Evolutionary conservation across 1,139 yeast species (phyloP).

Genomic region (Saccharomyces pastorianus): DNA sequence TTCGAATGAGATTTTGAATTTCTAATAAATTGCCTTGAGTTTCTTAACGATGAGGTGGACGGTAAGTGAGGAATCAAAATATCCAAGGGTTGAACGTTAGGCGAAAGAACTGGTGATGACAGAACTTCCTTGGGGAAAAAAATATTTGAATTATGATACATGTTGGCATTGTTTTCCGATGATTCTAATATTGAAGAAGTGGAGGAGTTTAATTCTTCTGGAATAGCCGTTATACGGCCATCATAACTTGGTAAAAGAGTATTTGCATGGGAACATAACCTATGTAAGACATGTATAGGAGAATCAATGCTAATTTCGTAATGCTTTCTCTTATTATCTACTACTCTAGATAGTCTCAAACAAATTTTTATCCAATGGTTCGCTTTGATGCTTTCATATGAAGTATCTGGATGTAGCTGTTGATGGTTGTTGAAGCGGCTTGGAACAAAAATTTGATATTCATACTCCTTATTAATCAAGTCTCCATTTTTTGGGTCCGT

Average conservation of each 20-base stretch:
- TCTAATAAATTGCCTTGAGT: conserved; percentile 9
- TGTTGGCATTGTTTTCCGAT: background rate
- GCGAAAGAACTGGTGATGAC: conserved; percentile 43
- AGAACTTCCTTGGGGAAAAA: conserved; percentile 35
- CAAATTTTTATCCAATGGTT: conserved; percentile 97
- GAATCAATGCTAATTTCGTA: conserved; percentile 90
- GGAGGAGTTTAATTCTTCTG: conserved; percentile 7
- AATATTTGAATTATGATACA: conserved; percentile 33
- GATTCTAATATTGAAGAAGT: conserved; percentile 7
- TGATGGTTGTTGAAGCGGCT: conserved; percentile 87
- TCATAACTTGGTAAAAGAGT: conserved; percentile 44
- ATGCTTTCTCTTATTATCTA: conserved; percentile 65
- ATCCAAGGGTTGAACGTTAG: conserved; percentile 47
- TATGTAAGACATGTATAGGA: conserved; percentile 64
- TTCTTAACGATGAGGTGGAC: conserved; percentile 8
- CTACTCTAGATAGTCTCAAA: conserved; percentile 60
- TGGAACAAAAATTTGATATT: conserved; percentile 78
- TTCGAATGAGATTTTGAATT: conserved; percentile 6
- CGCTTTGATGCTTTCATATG: conserved; percentile 68
- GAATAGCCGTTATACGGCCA: conserved; percentile 12
- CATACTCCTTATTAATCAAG: conserved; percentile 55
- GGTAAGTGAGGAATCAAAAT: conserved; percentile 7
- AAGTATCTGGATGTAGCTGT: conserved; percentile 46
- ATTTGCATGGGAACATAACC: conserved; percentile 67
- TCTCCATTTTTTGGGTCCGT: conserved; percentile 31